Conservation (phyloP, 2,329 filamentous ascomycete genomes). For the Cordyceps cicadae region DNA sequence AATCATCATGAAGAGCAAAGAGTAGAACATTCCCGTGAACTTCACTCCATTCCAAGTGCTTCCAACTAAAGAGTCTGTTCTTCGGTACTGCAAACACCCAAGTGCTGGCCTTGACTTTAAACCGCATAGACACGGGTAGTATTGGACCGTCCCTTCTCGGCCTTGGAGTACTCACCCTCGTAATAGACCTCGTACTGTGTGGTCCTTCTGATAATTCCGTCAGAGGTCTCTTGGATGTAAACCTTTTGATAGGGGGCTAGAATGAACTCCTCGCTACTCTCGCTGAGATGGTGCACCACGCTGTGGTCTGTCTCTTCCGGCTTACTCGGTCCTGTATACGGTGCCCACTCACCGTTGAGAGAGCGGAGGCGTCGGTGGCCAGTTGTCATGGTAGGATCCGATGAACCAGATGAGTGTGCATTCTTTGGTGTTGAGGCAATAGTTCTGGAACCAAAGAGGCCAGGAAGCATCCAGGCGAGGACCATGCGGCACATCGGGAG, state of each 20-base stretch:
- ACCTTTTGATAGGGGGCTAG: constrained; percentile 17
- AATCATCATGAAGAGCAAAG: too few relatives aligned
- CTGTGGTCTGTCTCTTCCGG: constrained; percentile 21
- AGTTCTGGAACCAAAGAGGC: constrained; percentile 20
- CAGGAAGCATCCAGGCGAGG: constrained; percentile 29
- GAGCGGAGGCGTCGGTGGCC: constrained; percentile 15
- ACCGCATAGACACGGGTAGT: not conserved
- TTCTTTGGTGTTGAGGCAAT: constrained; percentile 11
- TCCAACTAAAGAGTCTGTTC: not conserved
- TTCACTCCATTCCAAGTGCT: too few relatives aligned
- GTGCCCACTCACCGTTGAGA: constrained; percentile 23
- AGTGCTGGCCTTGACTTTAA: not conserved
- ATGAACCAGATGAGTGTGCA: constrained; percentile 9
- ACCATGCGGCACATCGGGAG: constrained; percentile 32
- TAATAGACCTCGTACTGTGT: constrained; percentile 29
- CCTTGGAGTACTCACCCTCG: constrained; percentile 15
- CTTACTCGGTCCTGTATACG: constrained; percentile 24
- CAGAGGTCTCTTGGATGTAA: constrained; percentile 13
- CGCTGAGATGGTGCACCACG: constrained; percentile 20
- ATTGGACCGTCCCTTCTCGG: not conserved
- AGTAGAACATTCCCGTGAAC: too few relatives aligned
- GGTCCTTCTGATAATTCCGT: constrained; percentile 27
- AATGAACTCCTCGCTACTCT: constrained; percentile 29
- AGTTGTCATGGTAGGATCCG: constrained; percentile 15
- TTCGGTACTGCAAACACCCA: too few relatives aligned